Conservation (phyloP, 495 filamentous ascomycete species). For the Haplographium delicatum region DNA sequence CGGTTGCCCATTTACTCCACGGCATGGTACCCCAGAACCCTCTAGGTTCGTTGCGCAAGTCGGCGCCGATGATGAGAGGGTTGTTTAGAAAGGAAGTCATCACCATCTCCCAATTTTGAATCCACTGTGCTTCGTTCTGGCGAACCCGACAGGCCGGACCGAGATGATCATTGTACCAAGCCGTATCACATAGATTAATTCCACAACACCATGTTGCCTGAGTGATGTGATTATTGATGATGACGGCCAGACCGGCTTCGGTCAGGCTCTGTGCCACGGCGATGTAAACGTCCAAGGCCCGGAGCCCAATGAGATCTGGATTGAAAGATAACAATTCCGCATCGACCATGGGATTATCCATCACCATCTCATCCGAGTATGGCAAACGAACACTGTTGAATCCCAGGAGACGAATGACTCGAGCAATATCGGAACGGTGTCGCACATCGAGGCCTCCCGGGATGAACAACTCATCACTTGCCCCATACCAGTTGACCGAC, state of each 20-base stretch:
- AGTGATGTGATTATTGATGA: constrained; percentile 60
- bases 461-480: constrained; percentile 54
- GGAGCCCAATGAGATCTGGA: constrained; percentile 43
- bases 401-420: constrained; percentile 44
- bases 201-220: constrained; percentile 57
- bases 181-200: constrained; percentile 52
- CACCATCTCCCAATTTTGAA: constrained; percentile 52
- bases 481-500: constrained; percentile 61
- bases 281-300: constrained; percentile 49
- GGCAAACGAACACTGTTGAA: constrained; percentile 61
- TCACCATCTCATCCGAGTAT: constrained; percentile 57
- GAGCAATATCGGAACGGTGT: constrained; percentile 50
- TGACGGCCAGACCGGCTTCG: constrained; percentile 50
- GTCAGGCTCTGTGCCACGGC: constrained; percentile 50
- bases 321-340: constrained; percentile 46
- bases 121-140: constrained; percentile 55
- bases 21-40: constrained; percentile 59
- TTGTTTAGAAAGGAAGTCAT: constrained; percentile 48
- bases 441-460: constrained; percentile 52
- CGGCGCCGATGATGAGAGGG: constrained; percentile 50
- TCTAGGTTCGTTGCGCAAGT: constrained; percentile 56
- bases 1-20: constrained; percentile 52
- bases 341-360: constrained; percentile 42
- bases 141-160: constrained; percentile 45
- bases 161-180: constrained; percentile 53